Evolutionary conservation across 371 early-diverging fungal species (phyloP).

Genomic region (Synchytrium microbalum): DNA sequence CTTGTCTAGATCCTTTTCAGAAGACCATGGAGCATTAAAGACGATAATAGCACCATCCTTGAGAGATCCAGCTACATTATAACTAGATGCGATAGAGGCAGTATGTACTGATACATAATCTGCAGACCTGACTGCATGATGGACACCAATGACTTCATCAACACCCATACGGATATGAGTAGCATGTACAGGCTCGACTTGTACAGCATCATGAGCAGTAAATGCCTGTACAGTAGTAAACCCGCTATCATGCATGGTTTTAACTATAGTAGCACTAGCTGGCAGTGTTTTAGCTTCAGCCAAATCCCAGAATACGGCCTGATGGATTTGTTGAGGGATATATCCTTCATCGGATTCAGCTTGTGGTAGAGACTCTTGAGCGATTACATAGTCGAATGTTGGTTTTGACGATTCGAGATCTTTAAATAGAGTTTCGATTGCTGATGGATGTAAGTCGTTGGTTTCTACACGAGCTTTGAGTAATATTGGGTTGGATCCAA

Average conservation of each 20-base stretch:
- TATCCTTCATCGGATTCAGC: constrained; percentile 1
- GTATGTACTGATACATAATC: constrained; percentile 63
- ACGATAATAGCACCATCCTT: constrained; percentile 50
- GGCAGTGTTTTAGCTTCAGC: constrained; percentile 43
- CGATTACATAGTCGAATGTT: constrained; percentile 14
- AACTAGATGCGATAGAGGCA: constrained; percentile 45
- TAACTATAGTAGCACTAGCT: constrained; percentile 45
- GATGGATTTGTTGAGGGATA: constrained; percentile 20
- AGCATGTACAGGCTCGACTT: constrained; percentile 38
- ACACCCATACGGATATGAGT: constrained; percentile 49
- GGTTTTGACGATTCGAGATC: constrained; percentile 6
- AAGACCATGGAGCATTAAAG: constrained; percentile 57
- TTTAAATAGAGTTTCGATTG: constrained; percentile 7
- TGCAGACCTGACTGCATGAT: constrained; percentile 37
- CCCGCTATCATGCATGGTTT: constrained; percentile 34
- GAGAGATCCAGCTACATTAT: constrained; percentile 53
- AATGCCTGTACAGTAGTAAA: constrained; percentile 28
- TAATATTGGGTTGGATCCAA: constrained; percentile 26
- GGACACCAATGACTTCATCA: constrained; percentile 22
- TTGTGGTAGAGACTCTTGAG: constrained; percentile 3
- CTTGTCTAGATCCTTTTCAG: constrained; percentile 52
- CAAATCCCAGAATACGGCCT: constrained; percentile 64
- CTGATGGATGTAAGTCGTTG: constrained; percentile 10
- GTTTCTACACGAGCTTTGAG: constrained; percentile 21
- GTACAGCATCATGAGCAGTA: constrained; percentile 42